phyloP scores from a whole-genome alignment of 352 stramenopile genomes.

The Plasmopara muralis region DNA sequence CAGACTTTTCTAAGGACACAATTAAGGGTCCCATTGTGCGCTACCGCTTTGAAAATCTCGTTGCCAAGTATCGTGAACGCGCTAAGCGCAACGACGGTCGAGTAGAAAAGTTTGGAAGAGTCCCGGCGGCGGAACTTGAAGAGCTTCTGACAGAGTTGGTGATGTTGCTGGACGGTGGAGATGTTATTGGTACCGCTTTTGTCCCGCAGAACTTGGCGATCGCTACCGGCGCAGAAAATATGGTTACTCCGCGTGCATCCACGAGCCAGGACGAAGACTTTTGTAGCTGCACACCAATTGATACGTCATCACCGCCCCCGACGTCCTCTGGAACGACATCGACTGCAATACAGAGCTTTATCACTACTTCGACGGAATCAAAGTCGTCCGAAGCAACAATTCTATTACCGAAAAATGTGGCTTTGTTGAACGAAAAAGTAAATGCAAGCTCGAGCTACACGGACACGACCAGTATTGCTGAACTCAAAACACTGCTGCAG shows the following conservation, averaged over 20 bases:
- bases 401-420: constrained; percentile 1
- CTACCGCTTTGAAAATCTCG: constrained; percentile 32
- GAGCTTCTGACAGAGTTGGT: constrained; percentile 31
- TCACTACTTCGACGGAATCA: not conserved
- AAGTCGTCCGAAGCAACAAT: not conserved
- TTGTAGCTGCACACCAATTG: constrained; percentile 5
- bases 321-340: constrained; percentile 15
- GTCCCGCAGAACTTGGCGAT: constrained; percentile 23
- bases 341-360: constrained; percentile 1
- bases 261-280: constrained; percentile 18
- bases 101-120: constrained; percentile 21
- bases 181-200: constrained; percentile 18
- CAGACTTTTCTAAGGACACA: constrained; percentile 26
- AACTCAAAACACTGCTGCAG: constrained; percentile 23
- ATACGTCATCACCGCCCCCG: constrained; percentile 10
- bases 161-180: constrained; percentile 22
- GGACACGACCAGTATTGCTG: constrained; percentile 15
- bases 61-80: constrained; percentile 27
- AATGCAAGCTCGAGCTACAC: not conserved
- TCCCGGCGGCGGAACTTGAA: constrained; percentile 27
- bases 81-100: constrained; percentile 27
- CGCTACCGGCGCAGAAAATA: constrained; percentile 9
- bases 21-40: constrained; percentile 30
- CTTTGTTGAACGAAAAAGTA: constrained; percentile 4
- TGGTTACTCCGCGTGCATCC: constrained; percentile 1